Base-by-base conservation (phyloP, 83 land plant species). In the Picea engelmannii region DNA sequence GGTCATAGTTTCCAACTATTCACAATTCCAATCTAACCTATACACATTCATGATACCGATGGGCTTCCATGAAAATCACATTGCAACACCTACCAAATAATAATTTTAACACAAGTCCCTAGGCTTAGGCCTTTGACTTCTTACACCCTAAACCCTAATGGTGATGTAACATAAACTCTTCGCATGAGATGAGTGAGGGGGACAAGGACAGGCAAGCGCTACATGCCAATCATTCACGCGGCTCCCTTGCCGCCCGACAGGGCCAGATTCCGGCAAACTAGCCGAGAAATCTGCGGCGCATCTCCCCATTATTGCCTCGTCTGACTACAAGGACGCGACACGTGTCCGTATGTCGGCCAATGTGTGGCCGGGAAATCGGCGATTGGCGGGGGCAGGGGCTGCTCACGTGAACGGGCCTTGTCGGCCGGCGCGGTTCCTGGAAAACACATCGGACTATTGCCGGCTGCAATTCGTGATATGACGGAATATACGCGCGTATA, bases 191-290 rank as follows among this genome's bases (percentile, higher is more conserved):
- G 7, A 66, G 25, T 66, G 68, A 24, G 67, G 68, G 68, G 21
- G 68, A 66, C 21, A 66, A 66, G 68, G 25, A 66, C 25, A 21
- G 79, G 79, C 62, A 59, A 55, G 49, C 62, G 62, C 62, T 25
- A 60, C 63, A 55, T 58, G 42, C 63, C 79, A 77, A 77, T 77
- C 79, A 77, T 77, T 77, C 79, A 77, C 63, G 79, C 79, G 79
- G 79, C 79, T 77, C 79, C 79, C 79, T 77, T 77, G 79, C 79
- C 52, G 79, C 62, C 79, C 79, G 79, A 77, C 79, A 77, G 79
- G 59, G 38, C n/a, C 59, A 77, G 79, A 77, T 77, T 59, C 79
- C 79, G 79, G 79, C 79, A 55, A 77, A 59, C 42, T 2, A 7
- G 59, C 62, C 79, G 59, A 61, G 79, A 55, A 59, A 52, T 52